Base-by-base conservation (phyloP, 331 rosid genomes). In the Rosa hybrid region DNA sequence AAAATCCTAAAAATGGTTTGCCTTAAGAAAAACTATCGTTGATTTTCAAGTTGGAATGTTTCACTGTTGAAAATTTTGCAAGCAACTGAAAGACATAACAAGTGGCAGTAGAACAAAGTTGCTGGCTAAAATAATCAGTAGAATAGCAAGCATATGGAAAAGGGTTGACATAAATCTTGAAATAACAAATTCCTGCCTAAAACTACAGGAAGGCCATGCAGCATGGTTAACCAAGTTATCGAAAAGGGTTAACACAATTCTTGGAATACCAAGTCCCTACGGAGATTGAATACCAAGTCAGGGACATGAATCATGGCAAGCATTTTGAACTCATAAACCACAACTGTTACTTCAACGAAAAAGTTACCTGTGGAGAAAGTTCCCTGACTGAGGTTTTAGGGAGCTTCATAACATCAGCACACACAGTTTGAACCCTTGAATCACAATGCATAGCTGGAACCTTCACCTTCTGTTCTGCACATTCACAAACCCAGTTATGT, bases 401-500 rank as follows among this genome's bases (percentile, higher is more conserved):
- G 73, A 95, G 90, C 25, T 82, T 86, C 90, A 87, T 89, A 42
- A 91, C 94, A 77, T 95, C 97, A 68, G 98, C 96, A 23, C 86
- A 85, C 79, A 91, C 45, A 59, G 97, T 91, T 57, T 81, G 83
- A 74, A 93, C 97, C 82, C 99, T 89, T 5, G 94, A 85, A 78
- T 96, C 97, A 77, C 99, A 95, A 41, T 89, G 89, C 74, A 81
- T 80, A 79, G 88, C 83, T 54, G 98, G 99, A 75, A 87, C 86
- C 88, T 91, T 96, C 62, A 91, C 92, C 90, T 93, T 96, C 94
- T 91, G 97, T 81, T 87, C 89, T 91, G 89, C 86, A 91, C 20
- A 86, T 78, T 79, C 54, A 59, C 13, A 53, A 46, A 62, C 20
- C 75, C 9, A 78, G 39, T 34, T 16, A 76, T 12, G 20, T 23